Evolutionary conservation across 164 flowering plant genomes (phyloP).

Genomic region (Echeveria elegans): DNA sequence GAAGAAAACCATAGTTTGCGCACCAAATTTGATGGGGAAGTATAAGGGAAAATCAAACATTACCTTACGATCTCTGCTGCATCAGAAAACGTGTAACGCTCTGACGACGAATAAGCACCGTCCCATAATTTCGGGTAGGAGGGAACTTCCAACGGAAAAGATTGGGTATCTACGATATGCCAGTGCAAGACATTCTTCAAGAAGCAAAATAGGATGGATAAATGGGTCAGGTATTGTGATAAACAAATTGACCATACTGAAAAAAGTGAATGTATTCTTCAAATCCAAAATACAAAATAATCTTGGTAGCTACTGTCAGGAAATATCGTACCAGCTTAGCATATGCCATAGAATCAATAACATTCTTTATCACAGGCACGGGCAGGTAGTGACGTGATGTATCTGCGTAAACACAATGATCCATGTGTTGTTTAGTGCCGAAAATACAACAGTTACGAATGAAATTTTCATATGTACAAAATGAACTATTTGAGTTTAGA

Average conservation of each 20-base stretch:
- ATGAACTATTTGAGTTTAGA: neutral
- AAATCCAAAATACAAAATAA: too few species aligned
- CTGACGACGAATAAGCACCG: conserved; percentile 66
- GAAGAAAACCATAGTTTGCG: neutral
- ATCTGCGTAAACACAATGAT: conserved; percentile 39
- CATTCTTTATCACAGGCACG: conserved; percentile 58
- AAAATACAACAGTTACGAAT: neutral
- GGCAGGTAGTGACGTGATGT: conserved; percentile 84
- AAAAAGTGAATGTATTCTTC: too few species aligned
- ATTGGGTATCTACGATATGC: conserved; percentile 87
- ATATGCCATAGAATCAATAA: conserved; percentile 82
- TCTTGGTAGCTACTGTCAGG: neutral
- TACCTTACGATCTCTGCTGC: conserved; percentile 74
- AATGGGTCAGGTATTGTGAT: neutral
- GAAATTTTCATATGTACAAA: neutral
- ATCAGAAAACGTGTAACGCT: conserved; percentile 72
- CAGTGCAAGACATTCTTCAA: conserved; percentile 86
- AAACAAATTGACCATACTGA: neutral
- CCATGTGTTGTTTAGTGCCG: neutral
- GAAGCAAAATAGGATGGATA: conserved; percentile 6
- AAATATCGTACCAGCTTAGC: conserved; percentile 62
- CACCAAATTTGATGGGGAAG: too few species aligned
- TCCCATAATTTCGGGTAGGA: conserved; percentile 84
- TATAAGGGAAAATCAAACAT: too few species aligned
- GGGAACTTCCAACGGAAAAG: conserved; percentile 89